A percentile compares a stretch with the other conserved stretches of the same genome.
These are phyloP conservation scores for Phytophthora pistaciae DNA, from an alignment of 352 stramenopile genomes.

Conservation along the genomic window DNA sequence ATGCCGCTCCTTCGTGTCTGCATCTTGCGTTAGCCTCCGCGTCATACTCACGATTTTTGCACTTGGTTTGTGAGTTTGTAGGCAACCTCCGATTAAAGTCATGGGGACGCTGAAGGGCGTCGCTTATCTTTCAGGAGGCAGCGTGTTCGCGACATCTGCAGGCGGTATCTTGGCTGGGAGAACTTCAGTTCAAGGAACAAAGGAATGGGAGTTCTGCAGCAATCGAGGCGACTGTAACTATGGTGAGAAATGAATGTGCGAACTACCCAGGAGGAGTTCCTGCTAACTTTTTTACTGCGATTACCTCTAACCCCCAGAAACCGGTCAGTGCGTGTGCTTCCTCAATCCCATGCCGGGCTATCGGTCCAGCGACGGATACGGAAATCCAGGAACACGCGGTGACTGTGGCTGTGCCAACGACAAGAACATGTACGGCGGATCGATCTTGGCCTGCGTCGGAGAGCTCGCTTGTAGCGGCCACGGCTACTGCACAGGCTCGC, in stretches of 20 bases:
- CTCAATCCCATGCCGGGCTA: constrained; percentile 79
- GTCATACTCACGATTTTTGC: not conserved
- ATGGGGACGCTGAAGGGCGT: constrained; percentile 46
- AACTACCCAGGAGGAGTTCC: not conserved
- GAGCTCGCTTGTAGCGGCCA: constrained; percentile 82
- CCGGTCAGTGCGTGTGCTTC: constrained; percentile 64
- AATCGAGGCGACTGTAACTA: constrained; percentile 90
- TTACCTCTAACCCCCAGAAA: constrained; percentile 32
- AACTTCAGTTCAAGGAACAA: constrained; percentile 79
- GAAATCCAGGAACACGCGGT: constrained; percentile 83
- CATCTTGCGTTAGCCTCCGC: no score
- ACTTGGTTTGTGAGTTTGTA: constrained; percentile 17
- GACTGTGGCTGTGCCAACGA: constrained; percentile 93
- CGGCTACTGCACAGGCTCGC: constrained; percentile 64
- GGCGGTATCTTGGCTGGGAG: constrained; percentile 50
- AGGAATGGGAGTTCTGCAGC: constrained; percentile 91
- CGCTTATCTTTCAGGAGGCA: constrained; percentile 52
- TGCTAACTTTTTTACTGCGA: not conserved
- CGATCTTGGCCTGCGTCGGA: constrained; percentile 65
- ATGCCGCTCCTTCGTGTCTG: not conserved
- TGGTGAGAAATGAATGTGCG: constrained; percentile 10
- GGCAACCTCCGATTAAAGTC: constrained; percentile 69
- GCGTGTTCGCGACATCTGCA: constrained; percentile 56
- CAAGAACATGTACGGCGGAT: constrained; percentile 77
- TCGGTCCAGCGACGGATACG: constrained; percentile 88